Base-by-base conservation (phyloP, 2,329 filamentous ascomycete species). In the Botrytis fragariae region DNA sequence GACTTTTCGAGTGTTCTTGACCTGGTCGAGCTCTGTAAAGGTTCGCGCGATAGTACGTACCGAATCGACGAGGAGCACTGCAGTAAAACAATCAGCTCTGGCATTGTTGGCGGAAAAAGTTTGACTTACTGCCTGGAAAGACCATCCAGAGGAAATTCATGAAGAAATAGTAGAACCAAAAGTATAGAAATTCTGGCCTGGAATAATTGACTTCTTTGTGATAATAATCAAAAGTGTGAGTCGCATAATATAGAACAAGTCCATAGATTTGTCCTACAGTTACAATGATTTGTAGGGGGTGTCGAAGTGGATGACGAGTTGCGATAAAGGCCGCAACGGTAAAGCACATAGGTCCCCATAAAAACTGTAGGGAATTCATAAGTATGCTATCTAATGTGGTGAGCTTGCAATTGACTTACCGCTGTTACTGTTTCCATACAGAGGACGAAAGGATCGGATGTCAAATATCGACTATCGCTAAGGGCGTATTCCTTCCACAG, bases 111-210 rank as follows among this genome's bases (percentile, higher is more conserved):
- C 20, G 29, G 14, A 29, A 57, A 3, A 45, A 44, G 72, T 14
- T 54, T 45, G 51, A 85, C 87, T 82, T 78, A 89, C 88, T 78
- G 7, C 83, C 77, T 16, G 89, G 89, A 32, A 90, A 84, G 6
- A 89, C 76, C 12, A 84, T 87, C 89, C 89, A 91, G 1, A 89
- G 88, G 51, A 86, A 80, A 78, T 91, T 91, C 79, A 90, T 86
- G 14, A 87, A 87, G 39, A 88, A 84, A 75, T 89, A 91, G 77
- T 91, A 91, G 35, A 87, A 82, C 89, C 88, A 91, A 77, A 87
- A 90, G 78, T 91, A 91, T 37, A 88, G 77, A 45, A 84, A 82
- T 80, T 91, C 89, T 8, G 89, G 89, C 63, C 89, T 84, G 75
- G 85, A 88, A 78, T 89, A 87, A 35, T 83, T 83, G 22, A 85